A percentile compares a stretch with the other conserved stretches of the same genome.
Conservation (phyloP, 192 early-diverging fungal species). For the Rhizophlyctis rosea region DNA sequence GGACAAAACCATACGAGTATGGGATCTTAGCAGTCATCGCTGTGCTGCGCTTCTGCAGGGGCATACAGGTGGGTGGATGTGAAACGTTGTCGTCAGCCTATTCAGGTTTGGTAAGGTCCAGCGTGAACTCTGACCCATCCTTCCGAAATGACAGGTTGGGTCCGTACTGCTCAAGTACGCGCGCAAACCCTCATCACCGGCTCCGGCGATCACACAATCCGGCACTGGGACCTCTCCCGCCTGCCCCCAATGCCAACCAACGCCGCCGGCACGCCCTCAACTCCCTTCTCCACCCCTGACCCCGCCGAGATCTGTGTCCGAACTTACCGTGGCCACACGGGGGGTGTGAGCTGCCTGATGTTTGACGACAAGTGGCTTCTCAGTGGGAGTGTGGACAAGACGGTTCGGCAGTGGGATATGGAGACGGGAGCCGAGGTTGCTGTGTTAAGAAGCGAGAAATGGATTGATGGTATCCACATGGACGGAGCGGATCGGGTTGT, state of each 20-base stretch:
- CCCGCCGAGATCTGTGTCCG: slow-evolving; percentile 25
- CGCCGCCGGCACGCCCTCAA: slow-evolving; percentile 3
- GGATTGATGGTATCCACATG: slow-evolving; percentile 25
- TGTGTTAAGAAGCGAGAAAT: slow-evolving; percentile 25
- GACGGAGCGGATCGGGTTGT: slow-evolving; percentile 23
- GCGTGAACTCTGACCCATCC: not conserved
- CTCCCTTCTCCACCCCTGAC: slow-evolving; percentile 21
- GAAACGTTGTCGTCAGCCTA: slow-evolving; percentile 3
- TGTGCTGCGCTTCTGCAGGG: slow-evolving; percentile 32
- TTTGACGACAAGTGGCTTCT: slow-evolving; percentile 37
- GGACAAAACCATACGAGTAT: slow-evolving; percentile 40
- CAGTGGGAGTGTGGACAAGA: slow-evolving; percentile 39
- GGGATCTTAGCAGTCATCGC: slow-evolving; percentile 41
- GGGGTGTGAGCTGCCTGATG: slow-evolving; percentile 38
- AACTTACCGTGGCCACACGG: slow-evolving; percentile 34
- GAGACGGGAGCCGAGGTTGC: slow-evolving; percentile 34
- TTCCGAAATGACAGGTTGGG: slow-evolving; percentile 28
- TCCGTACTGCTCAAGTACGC: slow-evolving; percentile 31
- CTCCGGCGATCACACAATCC: slow-evolving; percentile 40
- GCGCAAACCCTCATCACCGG: slow-evolving; percentile 35
- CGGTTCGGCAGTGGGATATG: slow-evolving; percentile 42
- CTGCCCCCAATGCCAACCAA: slow-evolving; percentile 28
- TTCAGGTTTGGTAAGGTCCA: not conserved
- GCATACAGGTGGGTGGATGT: slow-evolving; percentile 30
- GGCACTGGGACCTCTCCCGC: slow-evolving; percentile 37